Evolutionary conservation across 495 filamentous ascomycete species (phyloP), one percentile per base, ranked within the genome.

Genomic region (Letharia columbiana): DNA sequence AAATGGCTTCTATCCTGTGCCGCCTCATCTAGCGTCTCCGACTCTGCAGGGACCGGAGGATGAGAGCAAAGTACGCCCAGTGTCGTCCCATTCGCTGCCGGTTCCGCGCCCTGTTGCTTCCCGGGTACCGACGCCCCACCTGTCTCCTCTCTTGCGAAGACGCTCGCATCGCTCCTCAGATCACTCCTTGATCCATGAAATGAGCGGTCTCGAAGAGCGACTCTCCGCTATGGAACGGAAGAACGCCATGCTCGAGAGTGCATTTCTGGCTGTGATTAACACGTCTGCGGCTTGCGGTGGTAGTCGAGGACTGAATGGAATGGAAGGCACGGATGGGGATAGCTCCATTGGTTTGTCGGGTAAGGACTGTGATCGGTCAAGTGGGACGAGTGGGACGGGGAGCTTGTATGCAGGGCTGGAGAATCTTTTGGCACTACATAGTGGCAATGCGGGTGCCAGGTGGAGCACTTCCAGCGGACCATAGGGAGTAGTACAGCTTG

Each of bases 201-300:
- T 59, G 31, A 64, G 66, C 31, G 67, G 70, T 10, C 64, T 71
- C 41, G 75, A 77, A 56, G 61, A 65, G 28, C 71, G 74, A 13
- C 62, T 77, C 33, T 72, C 72, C 50, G 65, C 67, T 17, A 47
- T 77, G 28, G 75, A 77, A 62, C 66, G 70, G n/a, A 77, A 77
- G 63, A 74, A 75, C 59, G 60, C 63, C 28, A 67, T 77, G 67
- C 67, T 77, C 39, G 75, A 77, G 61, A 66, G 71, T 42, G 68
- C 70, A n/a, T 69, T 77, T 45, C 68, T 77, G 64, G 75, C 75
- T 3, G 73, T 76, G 52, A 67, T 77, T 52, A 35, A 68, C 41
- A 57, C 63, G 44, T 39, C 37, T 28, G 35, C 61, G 17, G 17
- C 33, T 37, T 57, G 20, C 33, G 54, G 33, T 10, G 54, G 54